Conservation (phyloP, 1,284 basidiomycete species). For the Coriolopsis trogii region DNA sequence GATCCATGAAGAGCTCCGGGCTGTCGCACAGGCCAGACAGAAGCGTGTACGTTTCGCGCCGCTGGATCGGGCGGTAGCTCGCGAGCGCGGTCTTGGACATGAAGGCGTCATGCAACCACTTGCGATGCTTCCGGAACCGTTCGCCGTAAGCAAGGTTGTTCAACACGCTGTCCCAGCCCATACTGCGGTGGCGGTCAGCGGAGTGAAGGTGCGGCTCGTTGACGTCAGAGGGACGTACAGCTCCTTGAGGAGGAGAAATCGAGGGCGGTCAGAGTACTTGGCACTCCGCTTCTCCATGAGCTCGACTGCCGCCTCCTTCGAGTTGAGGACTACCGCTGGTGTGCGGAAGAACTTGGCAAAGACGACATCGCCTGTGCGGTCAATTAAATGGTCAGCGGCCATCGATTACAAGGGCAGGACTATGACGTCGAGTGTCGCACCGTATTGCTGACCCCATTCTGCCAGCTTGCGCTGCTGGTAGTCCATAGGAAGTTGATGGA, state of each 20-base stretch:
- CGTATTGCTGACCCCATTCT: slow-evolving; percentile 26
- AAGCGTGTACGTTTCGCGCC: slow-evolving; percentile 30
- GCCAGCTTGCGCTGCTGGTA: slow-evolving; percentile 25
- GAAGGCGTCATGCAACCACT: slow-evolving; percentile 34
- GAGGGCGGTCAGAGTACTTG: slow-evolving; percentile 42
- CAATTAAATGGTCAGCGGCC: not conserved
- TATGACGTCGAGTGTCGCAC: slow-evolving; percentile 7
- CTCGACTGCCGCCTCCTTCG: slow-evolving; percentile 37
- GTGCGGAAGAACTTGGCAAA: slow-evolving; percentile 38
- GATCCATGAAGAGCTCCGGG: slow-evolving; percentile 28
- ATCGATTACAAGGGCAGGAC: not conserved
- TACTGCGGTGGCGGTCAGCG: slow-evolving; percentile 14
- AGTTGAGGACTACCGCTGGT: slow-evolving; percentile 41
- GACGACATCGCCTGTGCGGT: slow-evolving; percentile 38
- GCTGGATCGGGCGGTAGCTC: slow-evolving; percentile 30
- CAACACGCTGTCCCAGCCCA: slow-evolving; percentile 29
- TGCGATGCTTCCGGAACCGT: slow-evolving; percentile 34
- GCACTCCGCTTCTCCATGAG: slow-evolving; percentile 45
- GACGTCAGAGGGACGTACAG: slow-evolving; percentile 23
- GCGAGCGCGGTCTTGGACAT: slow-evolving; percentile 20
- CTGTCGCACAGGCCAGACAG: slow-evolving; percentile 25
- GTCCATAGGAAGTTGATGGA: slow-evolving; percentile 25
- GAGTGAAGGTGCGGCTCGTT: not conserved
- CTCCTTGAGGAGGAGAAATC: slow-evolving; percentile 30
- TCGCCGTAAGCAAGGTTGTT: slow-evolving; percentile 32